These are phyloP conservation scores for Alliaria petiolata DNA, from an alignment of 345 rosid species.

Conservation along the genomic window DNA sequence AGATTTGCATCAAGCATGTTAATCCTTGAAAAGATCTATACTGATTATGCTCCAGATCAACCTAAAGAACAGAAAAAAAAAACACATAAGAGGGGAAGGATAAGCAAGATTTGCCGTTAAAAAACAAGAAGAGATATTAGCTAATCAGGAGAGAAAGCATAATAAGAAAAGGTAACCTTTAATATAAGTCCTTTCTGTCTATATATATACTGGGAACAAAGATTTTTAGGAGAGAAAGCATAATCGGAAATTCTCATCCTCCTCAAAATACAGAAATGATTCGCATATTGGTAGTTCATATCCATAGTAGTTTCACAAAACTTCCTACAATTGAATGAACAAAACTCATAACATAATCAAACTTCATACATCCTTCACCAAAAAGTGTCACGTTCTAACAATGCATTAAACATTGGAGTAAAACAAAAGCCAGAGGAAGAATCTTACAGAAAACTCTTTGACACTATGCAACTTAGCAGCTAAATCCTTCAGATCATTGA, in stretches of 20 bases:
- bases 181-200: not conserved
- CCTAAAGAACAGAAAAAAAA: conserved; percentile 39
- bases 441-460: conserved; percentile 77
- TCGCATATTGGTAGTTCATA: too few relatives aligned
- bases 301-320: not conserved
- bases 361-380: not conserved
- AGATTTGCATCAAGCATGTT: conserved; percentile 97
- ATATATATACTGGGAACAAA: not conserved
- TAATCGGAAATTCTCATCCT: not conserved
- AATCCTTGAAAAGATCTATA: conserved; percentile 95
- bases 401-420: conserved; percentile 5
- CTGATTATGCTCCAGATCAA: conserved; percentile 95
- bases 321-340: not conserved
- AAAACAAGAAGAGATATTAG: too few relatives aligned
- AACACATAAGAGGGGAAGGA: not conserved
- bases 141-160: too few relatives aligned
- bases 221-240: not conserved
- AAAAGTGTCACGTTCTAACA: not conserved
- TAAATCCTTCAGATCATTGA: conserved; percentile 71
- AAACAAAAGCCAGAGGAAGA: not conserved
- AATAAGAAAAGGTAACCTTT: too few relatives aligned
- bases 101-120: not conserved
- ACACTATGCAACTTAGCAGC: conserved; percentile 58
- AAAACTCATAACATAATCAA: not conserved
- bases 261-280: not conserved